A percentile compares a stretch with the other conserved stretches of the same genome.
These are phyloP conservation scores for Vaccinium darrowii DNA, from an alignment of 148 eudicot genomes.

Conservation along the genomic window DNA sequence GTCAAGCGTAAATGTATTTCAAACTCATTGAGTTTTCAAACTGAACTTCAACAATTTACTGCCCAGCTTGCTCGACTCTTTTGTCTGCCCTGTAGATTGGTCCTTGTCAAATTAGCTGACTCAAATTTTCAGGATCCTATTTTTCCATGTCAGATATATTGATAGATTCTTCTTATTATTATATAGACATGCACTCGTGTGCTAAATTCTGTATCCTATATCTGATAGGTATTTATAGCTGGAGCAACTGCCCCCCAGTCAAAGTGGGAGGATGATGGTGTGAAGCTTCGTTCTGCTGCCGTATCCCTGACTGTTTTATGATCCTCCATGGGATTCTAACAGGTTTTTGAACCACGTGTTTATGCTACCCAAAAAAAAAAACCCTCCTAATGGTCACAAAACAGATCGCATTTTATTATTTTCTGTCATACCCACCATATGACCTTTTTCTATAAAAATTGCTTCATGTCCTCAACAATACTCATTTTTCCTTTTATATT, in stretches of 20 bases:
- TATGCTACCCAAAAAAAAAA: background rate
- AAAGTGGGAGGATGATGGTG: constrained; percentile 77
- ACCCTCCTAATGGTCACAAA: background rate
- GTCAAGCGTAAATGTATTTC: background rate
- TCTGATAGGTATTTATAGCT: constrained; percentile 66
- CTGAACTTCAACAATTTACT: background rate
- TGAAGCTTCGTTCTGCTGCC: constrained; percentile 95
- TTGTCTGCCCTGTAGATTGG: background rate
- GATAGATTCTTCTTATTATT: background rate
- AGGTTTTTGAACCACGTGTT: constrained; percentile 10
- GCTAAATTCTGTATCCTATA: background rate
- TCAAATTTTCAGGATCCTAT: background rate
- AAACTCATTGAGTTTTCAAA: background rate
- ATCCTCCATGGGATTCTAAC: constrained; percentile 10
- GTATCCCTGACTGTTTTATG: constrained; percentile 68
- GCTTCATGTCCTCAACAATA: background rate
- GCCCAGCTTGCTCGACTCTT: background rate
- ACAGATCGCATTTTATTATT: background rate
- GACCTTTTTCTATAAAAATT: background rate
- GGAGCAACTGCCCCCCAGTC: constrained; percentile 78
- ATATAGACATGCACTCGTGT: background rate
- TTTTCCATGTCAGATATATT: background rate
- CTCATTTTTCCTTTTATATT: background rate
- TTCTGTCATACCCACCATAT: background rate
- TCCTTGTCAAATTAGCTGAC: background rate